Evolutionary conservation across 371 early-diverging fungal genomes (phyloP).

Genomic region (Rhizomucor miehei): DNA sequence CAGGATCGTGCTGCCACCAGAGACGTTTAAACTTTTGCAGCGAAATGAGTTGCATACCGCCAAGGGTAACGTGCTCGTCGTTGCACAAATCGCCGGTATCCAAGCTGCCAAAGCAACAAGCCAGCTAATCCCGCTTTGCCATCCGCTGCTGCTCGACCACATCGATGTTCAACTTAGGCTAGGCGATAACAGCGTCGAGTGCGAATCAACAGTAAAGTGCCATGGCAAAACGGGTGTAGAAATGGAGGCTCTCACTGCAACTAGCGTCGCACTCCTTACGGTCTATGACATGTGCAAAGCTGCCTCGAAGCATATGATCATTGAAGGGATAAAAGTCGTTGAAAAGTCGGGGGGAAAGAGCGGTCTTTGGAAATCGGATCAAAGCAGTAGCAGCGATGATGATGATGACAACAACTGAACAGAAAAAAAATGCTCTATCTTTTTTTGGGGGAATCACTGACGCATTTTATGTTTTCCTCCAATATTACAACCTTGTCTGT

Average conservation of each 20-base stretch:
- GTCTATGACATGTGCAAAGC: slow-evolving; percentile 86
- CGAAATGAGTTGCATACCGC: slow-evolving; percentile 38
- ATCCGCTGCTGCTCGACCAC: slow-evolving; percentile 75
- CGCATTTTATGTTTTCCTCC: background rate
- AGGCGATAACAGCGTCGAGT: slow-evolving; percentile 46
- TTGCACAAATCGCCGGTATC: slow-evolving; percentile 90
- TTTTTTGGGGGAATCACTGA: too few relatives aligned
- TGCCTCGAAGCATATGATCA: slow-evolving; percentile 46
- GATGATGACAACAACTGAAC: background rate
- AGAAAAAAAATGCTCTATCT: background rate
- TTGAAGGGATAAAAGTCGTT: slow-evolving; percentile 63
- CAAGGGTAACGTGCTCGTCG: slow-evolving; percentile 87
- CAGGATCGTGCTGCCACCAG: slow-evolving; percentile 57
- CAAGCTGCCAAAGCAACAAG: slow-evolving; percentile 87
- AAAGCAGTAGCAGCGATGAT: too few relatives aligned
- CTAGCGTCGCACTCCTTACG: slow-evolving; percentile 72
- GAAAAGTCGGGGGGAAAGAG: slow-evolving; percentile 83
- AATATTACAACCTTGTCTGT: too few relatives aligned
- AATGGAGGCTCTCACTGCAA: slow-evolving; percentile 90
- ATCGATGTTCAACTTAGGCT: slow-evolving; percentile 65
- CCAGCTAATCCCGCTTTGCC: slow-evolving; percentile 85
- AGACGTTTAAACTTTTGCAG: slow-evolving; percentile 61
- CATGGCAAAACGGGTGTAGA: slow-evolving; percentile 91
- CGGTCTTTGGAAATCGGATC: slow-evolving; percentile 47
- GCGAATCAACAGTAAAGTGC: slow-evolving; percentile 66